A percentile compares a stretch with the other conserved stretches of the same genome.
These are phyloP conservation scores for Venturia oleaginea DNA, from an alignment of 2,329 filamentous ascomycete species.

Conservation along the genomic window DNA sequence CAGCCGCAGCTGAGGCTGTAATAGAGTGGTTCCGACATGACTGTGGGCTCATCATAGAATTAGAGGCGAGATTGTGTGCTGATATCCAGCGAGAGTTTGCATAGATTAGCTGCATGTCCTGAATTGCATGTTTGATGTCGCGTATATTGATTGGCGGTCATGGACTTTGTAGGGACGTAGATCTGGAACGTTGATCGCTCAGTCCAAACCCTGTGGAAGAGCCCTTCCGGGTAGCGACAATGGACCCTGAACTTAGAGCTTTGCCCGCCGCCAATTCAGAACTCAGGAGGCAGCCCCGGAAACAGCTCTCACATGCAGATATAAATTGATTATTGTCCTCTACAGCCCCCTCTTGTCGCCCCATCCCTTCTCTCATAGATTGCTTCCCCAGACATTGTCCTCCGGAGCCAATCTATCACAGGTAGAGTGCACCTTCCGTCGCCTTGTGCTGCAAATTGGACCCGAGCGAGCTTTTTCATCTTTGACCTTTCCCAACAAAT, in stretches of 20 bases:
- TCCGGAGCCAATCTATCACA: not conserved
- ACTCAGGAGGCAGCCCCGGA: not conserved
- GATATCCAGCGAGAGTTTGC: not conserved
- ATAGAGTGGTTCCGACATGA: not conserved
- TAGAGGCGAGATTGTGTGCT: not conserved
- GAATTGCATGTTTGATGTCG: not conserved
- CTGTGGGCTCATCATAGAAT: not conserved
- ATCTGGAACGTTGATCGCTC: not conserved
- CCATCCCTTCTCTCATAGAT: not conserved
- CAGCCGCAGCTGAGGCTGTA: not conserved
- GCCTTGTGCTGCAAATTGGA: not conserved
- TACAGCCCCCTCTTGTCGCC: not conserved
- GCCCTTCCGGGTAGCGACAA: not conserved
- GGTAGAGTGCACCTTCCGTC: not conserved
- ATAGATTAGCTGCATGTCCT: not conserved
- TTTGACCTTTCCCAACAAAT: conserved; percentile 5
- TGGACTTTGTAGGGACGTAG: not conserved
- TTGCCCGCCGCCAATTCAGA: not conserved
- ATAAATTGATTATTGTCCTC: not conserved
- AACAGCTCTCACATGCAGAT: not conserved
- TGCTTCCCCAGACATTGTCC: not conserved
- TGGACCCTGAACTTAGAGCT: not conserved
- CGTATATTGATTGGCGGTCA: not conserved
- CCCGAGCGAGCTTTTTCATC: not conserved
- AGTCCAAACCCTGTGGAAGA: not conserved